Evolutionary conservation across 2,329 filamentous ascomycete genomes (phyloP).

Genomic region (Xylariaceae sp.): DNA sequence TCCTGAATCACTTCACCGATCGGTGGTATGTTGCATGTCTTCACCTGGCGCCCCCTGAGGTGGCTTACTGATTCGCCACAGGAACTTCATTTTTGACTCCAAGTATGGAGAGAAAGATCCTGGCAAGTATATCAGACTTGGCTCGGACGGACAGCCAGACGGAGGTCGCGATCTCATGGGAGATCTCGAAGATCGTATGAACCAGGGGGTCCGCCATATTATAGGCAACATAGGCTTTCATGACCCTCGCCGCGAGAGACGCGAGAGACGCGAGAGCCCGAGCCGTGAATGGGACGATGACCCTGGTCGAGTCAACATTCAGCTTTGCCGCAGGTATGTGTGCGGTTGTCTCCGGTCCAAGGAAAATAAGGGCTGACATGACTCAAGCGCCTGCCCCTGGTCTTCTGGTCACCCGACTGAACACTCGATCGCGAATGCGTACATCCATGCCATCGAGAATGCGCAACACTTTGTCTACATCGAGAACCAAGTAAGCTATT

Average conservation of each 20-base stretch:
- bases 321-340: conserved; percentile 45
- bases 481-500: conserved; percentile 56
- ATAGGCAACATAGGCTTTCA: too few species aligned
- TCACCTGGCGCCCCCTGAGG: neutral
- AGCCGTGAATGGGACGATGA: conserved; percentile 22
- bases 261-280: conserved; percentile 1
- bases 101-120: conserved; percentile 61
- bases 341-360: neutral
- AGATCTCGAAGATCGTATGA: conserved; percentile 40
- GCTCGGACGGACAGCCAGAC: conserved; percentile 10
- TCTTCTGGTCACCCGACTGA: conserved; percentile 47
- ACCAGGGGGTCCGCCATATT: conserved; percentile 35
- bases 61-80: conserved; percentile 25
- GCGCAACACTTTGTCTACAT: conserved; percentile 73
- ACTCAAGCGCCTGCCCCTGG: conserved; percentile 43
- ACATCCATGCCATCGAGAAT: conserved; percentile 64
- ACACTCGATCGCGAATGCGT: conserved; percentile 84
- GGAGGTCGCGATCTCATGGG: conserved; percentile 32
- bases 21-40: conserved; percentile 57
- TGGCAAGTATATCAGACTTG: conserved; percentile 42
- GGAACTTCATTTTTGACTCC: conserved; percentile 78
- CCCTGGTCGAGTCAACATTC: conserved; percentile 35
- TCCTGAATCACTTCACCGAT: conserved; percentile 74
- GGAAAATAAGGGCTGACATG: conserved; percentile 2
- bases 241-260: conserved; percentile 26